Base-by-base conservation (phyloP, 345 rosid genomes). In the Brassica nigra region DNA sequence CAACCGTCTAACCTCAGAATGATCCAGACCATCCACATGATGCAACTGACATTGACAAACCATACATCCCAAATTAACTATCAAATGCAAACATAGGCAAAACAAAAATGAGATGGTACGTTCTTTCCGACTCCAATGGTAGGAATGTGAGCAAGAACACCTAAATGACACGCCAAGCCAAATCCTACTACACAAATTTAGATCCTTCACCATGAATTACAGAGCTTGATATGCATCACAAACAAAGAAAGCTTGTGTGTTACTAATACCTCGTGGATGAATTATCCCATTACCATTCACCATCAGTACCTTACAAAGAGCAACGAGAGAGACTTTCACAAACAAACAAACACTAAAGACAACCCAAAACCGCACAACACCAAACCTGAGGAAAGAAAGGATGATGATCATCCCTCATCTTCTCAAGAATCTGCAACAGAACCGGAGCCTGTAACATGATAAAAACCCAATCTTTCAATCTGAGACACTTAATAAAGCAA, bases 241-340 rank as follows among this genome's bases (percentile, higher is more conserved):
- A 62, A 54, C 1, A 8, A 65, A 28, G 44, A 54, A 55, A 71
- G 10, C 6, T 42, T 15, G 28, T 5, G 37, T n/a, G 18, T 66
- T 76, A 55, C 12, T 20, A 84, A 79, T 82, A 87, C 99, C 98
- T 87, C 93, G 89, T 58, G 99, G 94, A 84, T 95, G 98, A 83
- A 93, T 98, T 69, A 95, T 74, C 33, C 98, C 98, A 82, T 93
- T 93, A 62, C 97, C 98, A 87, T 95, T 98, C 34, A 92, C 98
- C 87, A 91, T 81, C 33, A 92, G 49, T 71, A 95, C 84, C 97
- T 94, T 1, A 64, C 71, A 75, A 66, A 71, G 18, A 76, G 59
- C 77, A 81, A 81, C 76, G 65, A 34, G 62, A 71, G 36, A 71
- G 65, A 76, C 64, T 44, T 75, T 70, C 4, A 65, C 54, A 27